Conservation (phyloP, 495 filamentous ascomycete genomes). For the Aspergillus saccharolyticus region DNA sequence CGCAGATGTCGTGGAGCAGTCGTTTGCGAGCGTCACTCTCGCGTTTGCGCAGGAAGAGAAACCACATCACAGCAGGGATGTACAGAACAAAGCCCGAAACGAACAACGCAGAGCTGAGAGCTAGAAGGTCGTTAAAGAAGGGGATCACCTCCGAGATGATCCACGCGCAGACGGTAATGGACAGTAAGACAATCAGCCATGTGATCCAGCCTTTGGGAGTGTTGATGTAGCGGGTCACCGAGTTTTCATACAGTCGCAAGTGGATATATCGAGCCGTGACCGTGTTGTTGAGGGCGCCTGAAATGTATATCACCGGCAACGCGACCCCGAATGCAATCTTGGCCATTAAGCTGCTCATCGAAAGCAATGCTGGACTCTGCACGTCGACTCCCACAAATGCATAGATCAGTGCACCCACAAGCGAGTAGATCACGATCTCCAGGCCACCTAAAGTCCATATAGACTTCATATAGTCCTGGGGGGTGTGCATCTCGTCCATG, state of each 20-base stretch:
- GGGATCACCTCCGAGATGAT: constrained; percentile 64
- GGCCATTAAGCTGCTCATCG: constrained; percentile 51
- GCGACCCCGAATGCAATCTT: constrained; percentile 72
- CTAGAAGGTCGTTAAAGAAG: constrained; percentile 60
- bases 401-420: constrained; percentile 63
- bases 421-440: constrained; percentile 61
- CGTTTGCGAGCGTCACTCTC: constrained; percentile 31
- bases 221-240: constrained; percentile 54
- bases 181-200: constrained; percentile 50
- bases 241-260: constrained; percentile 50
- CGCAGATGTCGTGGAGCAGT: constrained; percentile 17
- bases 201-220: constrained; percentile 51
- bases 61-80: constrained; percentile 61
- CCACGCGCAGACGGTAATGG: constrained; percentile 55
- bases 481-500: constrained; percentile 69
- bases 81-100: constrained; percentile 62
- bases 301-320: constrained; percentile 65
- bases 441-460: constrained; percentile 53
- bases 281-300: constrained; percentile 57
- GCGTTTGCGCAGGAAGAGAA: constrained; percentile 45
- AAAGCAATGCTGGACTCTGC: constrained; percentile 59
- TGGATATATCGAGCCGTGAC: constrained; percentile 57
- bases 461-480: constrained; percentile 56
- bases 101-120: constrained; percentile 57
- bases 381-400: constrained; percentile 61